A percentile compares a stretch with the other conserved stretches of the same genome.
phyloP scores from a whole-genome alignment of 1,284 basidiomycete species.

The Malassezia furfur region DNA sequence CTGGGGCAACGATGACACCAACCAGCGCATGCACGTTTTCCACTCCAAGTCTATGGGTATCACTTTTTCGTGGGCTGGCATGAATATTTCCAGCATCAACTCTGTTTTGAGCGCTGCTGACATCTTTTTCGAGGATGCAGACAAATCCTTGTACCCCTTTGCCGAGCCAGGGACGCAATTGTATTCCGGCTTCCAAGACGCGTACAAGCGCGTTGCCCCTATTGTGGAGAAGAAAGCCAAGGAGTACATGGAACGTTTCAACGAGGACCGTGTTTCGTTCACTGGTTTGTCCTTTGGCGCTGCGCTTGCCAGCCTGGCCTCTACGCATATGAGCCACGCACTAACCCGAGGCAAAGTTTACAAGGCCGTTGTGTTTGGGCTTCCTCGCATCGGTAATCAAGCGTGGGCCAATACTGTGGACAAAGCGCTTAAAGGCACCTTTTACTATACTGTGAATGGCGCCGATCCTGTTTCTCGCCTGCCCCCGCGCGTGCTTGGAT shows the following conservation, averaged over 20 bases:
- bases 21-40: slow-evolving; percentile 19
- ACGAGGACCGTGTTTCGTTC: slow-evolving; percentile 13
- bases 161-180: slow-evolving; percentile 1
- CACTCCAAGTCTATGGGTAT: slow-evolving; percentile 17
- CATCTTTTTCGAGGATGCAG: slow-evolving; percentile 10
- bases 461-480: slow-evolving; percentile 12
- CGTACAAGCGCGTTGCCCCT: slow-evolving; percentile 5
- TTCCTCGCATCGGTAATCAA: slow-evolving; percentile 18
- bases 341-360: slow-evolving; percentile 16
- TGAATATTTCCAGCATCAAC: slow-evolving; percentile 5
- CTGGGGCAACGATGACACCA: slow-evolving; percentile 10
- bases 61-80: slow-evolving; percentile 11
- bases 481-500: slow-evolving; percentile 17
- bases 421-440: not conserved
- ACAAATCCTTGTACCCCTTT: not conserved
- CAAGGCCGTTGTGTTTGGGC: slow-evolving; percentile 9
- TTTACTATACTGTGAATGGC: slow-evolving; percentile 17
- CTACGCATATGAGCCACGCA: slow-evolving; percentile 13
- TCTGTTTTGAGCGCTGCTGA: slow-evolving; percentile 9
- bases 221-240: not conserved
- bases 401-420: slow-evolving; percentile 19
- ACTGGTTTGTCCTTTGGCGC: slow-evolving; percentile 18
- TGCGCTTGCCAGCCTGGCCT: not conserved
- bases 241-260: slow-evolving; percentile 5
- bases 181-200: slow-evolving; percentile 10